phyloP scores from a whole-genome alignment of 192 early-diverging fungal species.

The Gamsiella multidivaricata region DNA sequence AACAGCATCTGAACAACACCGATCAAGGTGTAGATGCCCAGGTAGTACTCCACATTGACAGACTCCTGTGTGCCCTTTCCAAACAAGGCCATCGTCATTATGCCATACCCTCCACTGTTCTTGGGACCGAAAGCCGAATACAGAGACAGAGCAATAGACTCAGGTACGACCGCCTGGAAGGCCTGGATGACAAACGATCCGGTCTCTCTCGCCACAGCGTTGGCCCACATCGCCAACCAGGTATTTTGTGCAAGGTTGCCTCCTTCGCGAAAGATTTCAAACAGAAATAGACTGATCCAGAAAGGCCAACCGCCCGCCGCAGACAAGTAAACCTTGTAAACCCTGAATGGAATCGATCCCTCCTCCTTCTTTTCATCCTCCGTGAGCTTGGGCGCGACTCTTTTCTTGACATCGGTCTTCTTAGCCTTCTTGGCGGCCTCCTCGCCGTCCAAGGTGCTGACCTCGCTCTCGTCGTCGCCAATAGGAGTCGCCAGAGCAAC shows the following conservation, averaged over 20 bases:
- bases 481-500: conserved; percentile 4
- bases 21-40: conserved; percentile 69
- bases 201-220: conserved; percentile 19
- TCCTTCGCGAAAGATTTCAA: conserved; percentile 49
- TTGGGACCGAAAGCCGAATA: conserved; percentile 22
- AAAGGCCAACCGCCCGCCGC: conserved; percentile 69
- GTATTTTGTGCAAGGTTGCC: conserved; percentile 57
- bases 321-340: conserved; percentile 82
- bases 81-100: conserved; percentile 17
- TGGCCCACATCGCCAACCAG: conserved; percentile 68
- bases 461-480: conserved; percentile 31
- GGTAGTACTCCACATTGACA: conserved; percentile 66
- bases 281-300: conserved; percentile 66
- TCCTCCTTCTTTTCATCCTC: conserved; percentile 85
- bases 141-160: conserved; percentile 1
- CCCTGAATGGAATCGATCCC: conserved; percentile 76
- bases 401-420: conserved; percentile 39
- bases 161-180: conserved; percentile 11
- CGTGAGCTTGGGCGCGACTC: conserved; percentile 67
- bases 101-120: not conserved
- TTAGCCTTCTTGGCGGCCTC: conserved; percentile 39
- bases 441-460: conserved; percentile 53
- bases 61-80: conserved; percentile 9
- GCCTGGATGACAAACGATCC: conserved; percentile 11
- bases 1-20: conserved; percentile 55